Evolutionary conservation across 106 monocot genomes (phyloP).

Genomic region (Dendrobium officinale): DNA sequence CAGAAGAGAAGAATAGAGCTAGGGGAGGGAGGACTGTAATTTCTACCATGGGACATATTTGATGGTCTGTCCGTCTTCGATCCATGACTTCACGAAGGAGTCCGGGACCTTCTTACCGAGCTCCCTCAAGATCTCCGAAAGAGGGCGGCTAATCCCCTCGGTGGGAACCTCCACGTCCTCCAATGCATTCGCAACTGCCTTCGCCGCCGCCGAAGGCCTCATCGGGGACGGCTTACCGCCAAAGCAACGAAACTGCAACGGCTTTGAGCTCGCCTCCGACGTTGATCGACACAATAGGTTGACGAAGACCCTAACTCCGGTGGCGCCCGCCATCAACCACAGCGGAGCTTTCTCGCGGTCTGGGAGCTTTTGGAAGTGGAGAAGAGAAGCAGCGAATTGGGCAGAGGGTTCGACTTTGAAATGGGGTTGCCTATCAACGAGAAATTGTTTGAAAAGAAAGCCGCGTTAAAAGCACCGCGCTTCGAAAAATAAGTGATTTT

Average conservation of each 20-base stretch:
- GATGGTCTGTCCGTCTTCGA: slow-evolving; percentile 32
- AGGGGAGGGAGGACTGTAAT: not conserved
- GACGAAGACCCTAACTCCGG: not conserved
- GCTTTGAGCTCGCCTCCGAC: not conserved
- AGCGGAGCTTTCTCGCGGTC: not conserved
- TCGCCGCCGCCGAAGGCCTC: slow-evolving; percentile 2
- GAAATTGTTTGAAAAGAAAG: too few species aligned
- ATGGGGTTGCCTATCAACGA: too few species aligned
- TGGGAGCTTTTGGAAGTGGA: not conserved
- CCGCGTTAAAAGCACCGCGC: too few species aligned
- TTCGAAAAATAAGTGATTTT: too few species aligned
- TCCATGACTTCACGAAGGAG: slow-evolving; percentile 41
- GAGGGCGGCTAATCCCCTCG: slow-evolving; percentile 45
- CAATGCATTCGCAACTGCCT: slow-evolving; percentile 3
- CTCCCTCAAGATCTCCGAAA: slow-evolving; percentile 49
- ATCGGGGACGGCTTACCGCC: slow-evolving; percentile 17
- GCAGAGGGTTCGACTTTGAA: too few species aligned
- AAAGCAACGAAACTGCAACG: slow-evolving; percentile 14
- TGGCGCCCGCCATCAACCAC: not conserved
- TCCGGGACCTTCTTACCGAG: slow-evolving; percentile 60
- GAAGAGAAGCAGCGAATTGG: too few species aligned
- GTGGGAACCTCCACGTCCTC: slow-evolving; percentile 36
- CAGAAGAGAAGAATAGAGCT: not conserved
- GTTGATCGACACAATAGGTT: not conserved
- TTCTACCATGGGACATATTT: slow-evolving; percentile 57